phyloP scores from a whole-genome alignment of 2,329 filamentous ascomycete genomes.

The Pseudopyrenochaeta lycopersici region DNA sequence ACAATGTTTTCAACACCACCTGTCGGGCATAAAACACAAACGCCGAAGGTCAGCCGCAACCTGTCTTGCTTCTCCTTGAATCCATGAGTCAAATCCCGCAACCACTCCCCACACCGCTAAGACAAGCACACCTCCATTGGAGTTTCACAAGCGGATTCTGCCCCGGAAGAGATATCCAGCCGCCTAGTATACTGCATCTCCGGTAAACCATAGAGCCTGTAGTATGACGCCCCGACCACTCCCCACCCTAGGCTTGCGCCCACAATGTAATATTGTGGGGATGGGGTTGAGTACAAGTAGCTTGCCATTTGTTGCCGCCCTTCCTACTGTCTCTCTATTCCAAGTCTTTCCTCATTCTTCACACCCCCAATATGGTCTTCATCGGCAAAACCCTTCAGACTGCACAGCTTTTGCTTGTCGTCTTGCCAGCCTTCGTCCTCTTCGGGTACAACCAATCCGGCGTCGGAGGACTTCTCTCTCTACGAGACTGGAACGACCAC shows the following conservation, averaged over 20 bases:
- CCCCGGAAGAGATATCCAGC: slow-evolving; percentile 1
- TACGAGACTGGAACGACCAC: slow-evolving; percentile 51
- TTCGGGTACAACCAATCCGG: slow-evolving; percentile 64
- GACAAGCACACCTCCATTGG: slow-evolving; percentile 8
- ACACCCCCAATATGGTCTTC: slow-evolving; percentile 19
- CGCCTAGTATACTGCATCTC: slow-evolving; percentile 1
- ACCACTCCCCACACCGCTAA: slow-evolving; percentile 24
- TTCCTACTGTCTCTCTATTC: slow-evolving; percentile 11
- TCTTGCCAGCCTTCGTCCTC: slow-evolving; percentile 55
- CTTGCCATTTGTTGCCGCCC: slow-evolving; percentile 6
- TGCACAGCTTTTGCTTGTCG: slow-evolving; percentile 49
- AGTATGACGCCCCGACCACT: slow-evolving; percentile 6
- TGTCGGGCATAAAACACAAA: slow-evolving; percentile 20
- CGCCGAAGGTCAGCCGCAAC: slow-evolving; percentile 12
- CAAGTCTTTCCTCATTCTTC: slow-evolving; percentile 2
- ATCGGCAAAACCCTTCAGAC: slow-evolving; percentile 38
- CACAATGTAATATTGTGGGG: slow-evolving; percentile 34
- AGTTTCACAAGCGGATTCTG: slow-evolving; percentile 6
- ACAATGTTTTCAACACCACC: slow-evolving; percentile 18
- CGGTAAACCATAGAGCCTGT: slow-evolving; percentile 18
- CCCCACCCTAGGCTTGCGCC: slow-evolving; percentile 4
- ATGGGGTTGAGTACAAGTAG: slow-evolving; percentile 27
- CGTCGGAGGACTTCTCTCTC: slow-evolving; percentile 58
- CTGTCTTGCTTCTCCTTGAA: slow-evolving; percentile 4
- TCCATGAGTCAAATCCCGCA: slow-evolving; percentile 12